Base-by-base conservation (phyloP, 108 stramenopile species). In the Discostella pseudostelligera region DNA sequence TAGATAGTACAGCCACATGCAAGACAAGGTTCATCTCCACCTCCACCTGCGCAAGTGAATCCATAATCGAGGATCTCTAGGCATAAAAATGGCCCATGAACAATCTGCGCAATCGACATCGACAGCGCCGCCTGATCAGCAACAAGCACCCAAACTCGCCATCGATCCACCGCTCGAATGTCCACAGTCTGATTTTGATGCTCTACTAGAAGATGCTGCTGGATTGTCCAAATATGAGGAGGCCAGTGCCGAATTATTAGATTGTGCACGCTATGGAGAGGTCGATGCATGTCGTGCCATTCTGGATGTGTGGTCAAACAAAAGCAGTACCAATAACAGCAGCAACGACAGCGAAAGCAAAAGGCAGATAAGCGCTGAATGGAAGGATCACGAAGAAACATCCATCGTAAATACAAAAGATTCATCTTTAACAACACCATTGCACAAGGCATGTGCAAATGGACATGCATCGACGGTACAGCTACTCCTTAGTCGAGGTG, bases 391-490 rank as follows among this genome's bases (percentile, higher is more conserved):
- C 21, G 1, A 13, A 14, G 44, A 56, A 51, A 42, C 47, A 48
- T 20, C 69, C 14, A 62, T 85, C 32, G 56, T 74, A 6, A 64
- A 79, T 37, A 16, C 57, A 17, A 65, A 62, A 7, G 64, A 76
- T 29, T 37, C 51, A 24, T 69, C 56, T 13, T 78, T 78, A 13
- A 85, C 75, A 17, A 89, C 89, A 19, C 82, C 90, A 14, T 66
- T 95, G 9, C 94, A 92, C 77, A 86, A 84, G 72, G 89, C 90
- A 1, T 79, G 82, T 49, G 94, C 90, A 16, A 95, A 92, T 53
- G 88, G 88, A 1, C 86, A 92, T 56, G 53, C 62, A 6, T 54
- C 59, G 9, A 62, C 83, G 7, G 84, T 79, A 0, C 59, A 72
- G 48, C 51, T 90, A 11, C 65, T 95, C 32, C 46, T 90, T 3